Conservation (phyloP, 305 asterid genomes). For the Solanum chacoense region DNA sequence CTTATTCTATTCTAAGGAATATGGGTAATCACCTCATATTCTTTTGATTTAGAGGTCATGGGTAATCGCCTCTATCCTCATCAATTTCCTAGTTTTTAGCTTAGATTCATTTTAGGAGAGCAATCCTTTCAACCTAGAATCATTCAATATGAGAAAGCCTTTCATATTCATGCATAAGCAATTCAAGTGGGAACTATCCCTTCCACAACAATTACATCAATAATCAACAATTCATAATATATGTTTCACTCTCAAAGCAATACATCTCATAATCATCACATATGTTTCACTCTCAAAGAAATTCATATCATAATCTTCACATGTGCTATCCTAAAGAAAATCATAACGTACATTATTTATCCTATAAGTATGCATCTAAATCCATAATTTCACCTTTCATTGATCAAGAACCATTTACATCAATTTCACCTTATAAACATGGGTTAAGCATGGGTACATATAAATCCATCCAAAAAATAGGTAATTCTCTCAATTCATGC, state of each 20-base stretch:
- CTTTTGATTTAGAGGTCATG: no score
- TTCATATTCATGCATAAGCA: background rate
- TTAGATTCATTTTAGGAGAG: background rate
- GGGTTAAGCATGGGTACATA: no score
- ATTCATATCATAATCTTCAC: background rate
- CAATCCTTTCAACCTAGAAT: background rate
- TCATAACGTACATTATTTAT: no score
- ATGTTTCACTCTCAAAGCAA: background rate
- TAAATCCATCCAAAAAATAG: no score
- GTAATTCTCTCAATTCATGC: background rate
- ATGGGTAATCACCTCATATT: background rate
- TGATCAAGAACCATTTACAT: background rate
- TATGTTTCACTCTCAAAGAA: no score
- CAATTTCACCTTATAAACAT: background rate
- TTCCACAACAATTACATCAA: no score
- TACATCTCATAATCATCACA: no score
- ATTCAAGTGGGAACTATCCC: background rate
- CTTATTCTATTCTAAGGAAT: no score
- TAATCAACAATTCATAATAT: background rate
- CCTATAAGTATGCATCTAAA: no score
- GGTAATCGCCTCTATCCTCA: background rate
- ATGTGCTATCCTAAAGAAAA: background rate
- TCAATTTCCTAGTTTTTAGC: background rate
- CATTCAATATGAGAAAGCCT: background rate
- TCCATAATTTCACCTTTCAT: background rate